These are phyloP conservation scores for Jatropha curcas DNA, from an alignment of 345 rosid genomes.

Conservation along the genomic window DNA sequence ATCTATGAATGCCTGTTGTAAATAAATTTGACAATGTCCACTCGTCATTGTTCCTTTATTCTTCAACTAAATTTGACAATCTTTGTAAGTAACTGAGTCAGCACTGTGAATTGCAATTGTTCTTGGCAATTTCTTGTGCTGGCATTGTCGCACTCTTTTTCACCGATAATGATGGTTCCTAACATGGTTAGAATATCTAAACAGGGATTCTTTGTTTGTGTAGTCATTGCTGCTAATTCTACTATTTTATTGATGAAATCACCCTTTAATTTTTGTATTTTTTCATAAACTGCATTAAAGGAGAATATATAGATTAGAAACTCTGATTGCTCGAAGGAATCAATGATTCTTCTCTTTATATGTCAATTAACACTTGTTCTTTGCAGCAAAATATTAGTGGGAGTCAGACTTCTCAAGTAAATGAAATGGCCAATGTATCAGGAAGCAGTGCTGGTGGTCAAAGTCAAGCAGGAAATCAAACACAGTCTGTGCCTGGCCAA, in stretches of 20 bases:
- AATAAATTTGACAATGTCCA: too few relatives aligned
- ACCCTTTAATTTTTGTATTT: not conserved
- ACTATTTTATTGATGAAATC: not conserved
- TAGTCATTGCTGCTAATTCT: not conserved
- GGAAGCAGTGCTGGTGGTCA: constrained; percentile 42
- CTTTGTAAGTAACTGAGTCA: too few relatives aligned
- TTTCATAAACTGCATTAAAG: not conserved
- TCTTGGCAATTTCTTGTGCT: too few relatives aligned
- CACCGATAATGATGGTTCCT: too few relatives aligned
- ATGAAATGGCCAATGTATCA: constrained; percentile 43
- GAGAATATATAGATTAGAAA: not conserved
- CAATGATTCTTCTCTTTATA: not conserved
- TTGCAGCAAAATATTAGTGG: constrained; percentile 50
- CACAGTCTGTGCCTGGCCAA: constrained; percentile 54
- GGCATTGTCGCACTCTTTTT: too few relatives aligned
- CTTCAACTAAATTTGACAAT: too few relatives aligned
- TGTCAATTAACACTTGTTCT: not conserved
- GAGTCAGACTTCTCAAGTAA: constrained; percentile 46
- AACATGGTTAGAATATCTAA: too few relatives aligned
- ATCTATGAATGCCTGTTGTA: too few relatives aligned
- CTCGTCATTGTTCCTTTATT: too few relatives aligned
- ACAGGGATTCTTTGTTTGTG: not conserved
- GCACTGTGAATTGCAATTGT: too few relatives aligned
- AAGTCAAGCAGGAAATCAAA: constrained; percentile 49
- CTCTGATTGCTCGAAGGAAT: not conserved